Evolutionary conservation across 2,329 filamentous ascomycete species (phyloP).

Genomic region (Alternaria triticina): DNA sequence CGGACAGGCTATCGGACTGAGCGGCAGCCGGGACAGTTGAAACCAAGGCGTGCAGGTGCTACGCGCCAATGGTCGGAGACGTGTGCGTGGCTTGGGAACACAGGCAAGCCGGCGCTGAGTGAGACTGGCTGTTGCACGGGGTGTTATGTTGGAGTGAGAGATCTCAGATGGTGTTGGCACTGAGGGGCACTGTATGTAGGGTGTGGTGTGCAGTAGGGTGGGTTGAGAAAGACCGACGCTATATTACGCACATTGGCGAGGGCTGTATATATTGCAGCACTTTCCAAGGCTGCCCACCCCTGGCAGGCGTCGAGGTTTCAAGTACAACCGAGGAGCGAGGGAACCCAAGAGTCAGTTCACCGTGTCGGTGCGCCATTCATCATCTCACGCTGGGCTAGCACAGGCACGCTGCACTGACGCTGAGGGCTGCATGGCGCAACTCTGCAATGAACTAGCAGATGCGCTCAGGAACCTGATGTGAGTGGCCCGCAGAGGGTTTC

Average conservation of each 20-base stretch:
- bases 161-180: not conserved
- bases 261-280: constrained; percentile 14
- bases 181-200: not conserved
- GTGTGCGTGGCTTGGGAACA: constrained; percentile 25
- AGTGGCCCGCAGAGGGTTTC: constrained; percentile 9
- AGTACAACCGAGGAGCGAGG: constrained; percentile 14
- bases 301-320: constrained; percentile 21
- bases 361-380: constrained; percentile 12
- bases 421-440: constrained; percentile 9
- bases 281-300: constrained; percentile 1
- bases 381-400: constrained; percentile 6
- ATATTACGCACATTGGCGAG: constrained; percentile 6
- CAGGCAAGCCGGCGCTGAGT: constrained; percentile 21
- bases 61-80: constrained; percentile 37
- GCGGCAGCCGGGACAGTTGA: constrained; percentile 30
- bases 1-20: constrained; percentile 18
- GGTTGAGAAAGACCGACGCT: constrained; percentile 3
- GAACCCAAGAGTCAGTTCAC: constrained; percentile 14
- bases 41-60: constrained; percentile 36
- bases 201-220: not conserved
- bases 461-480: not conserved
- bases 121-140: constrained; percentile 28
- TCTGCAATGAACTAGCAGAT: constrained; percentile 6
- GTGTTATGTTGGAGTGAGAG: constrained; percentile 8
- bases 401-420: not conserved